Evolutionary conservation across 257 asterid genomes (phyloP), one percentile per base, ranked within the genome.

Genomic region (Lycium barbarum): DNA sequence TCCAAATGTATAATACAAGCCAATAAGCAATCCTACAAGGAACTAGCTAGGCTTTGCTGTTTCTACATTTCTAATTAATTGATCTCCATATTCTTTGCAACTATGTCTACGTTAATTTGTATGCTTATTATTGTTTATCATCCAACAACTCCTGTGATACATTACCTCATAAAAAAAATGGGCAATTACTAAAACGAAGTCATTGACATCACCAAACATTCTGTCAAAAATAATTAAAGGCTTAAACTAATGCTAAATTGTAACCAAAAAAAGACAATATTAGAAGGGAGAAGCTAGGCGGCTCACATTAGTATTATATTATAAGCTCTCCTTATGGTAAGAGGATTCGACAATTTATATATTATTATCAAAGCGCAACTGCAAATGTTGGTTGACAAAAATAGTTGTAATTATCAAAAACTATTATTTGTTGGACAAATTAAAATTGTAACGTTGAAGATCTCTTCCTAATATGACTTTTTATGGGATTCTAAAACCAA

Each of bases 1-100:
- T 45, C 15, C 3, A 73, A 73, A 73, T 47, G 15, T 26, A 26
- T 12, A 47, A 20, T 20, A 18, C 40, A 73, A 47, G 80, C 47
- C 43, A 73, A 47, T 73, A 73, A 73, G 81, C 40, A 20, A 47
- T 11, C 61, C 38, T 73, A 43, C 80, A 40, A 71, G 79, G 55
- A 63, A 63, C 1, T 26, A 0, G 33, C 17, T 63, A 59, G 12
- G 10, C 66, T 59, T 18, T 18, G 2, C 5, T 12, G 7, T 65
- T 66, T 63, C 14, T 33, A 66, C 73, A 10, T 66, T 66, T 72
- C 43, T 33, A 20, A 74, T 49, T 49, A 20, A 74, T 47, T 74
- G 43, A 20, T 20, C 62, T 20, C 81, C 81, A 74, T 22, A 49
- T 74, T 74, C 20, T 47, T 20, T 74, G 81, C 61, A 22, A 49